Evolutionary conservation across 2,329 filamentous ascomycete species (phyloP), one percentile per base, ranked within the genome.

Genomic region (Paracoccidioides lutzii): DNA sequence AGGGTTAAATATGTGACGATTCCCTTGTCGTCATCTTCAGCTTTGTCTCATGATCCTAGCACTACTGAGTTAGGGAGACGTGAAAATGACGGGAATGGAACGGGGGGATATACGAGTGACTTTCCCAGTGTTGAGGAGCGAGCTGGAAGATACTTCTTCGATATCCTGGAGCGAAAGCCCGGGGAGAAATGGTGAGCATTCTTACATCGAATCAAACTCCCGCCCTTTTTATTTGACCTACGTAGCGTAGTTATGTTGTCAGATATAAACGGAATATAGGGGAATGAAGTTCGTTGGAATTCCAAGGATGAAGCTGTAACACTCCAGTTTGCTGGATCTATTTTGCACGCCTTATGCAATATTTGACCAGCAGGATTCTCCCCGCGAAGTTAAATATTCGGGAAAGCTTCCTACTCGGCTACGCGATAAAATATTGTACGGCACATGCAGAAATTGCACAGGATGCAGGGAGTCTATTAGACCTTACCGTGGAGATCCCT

Each of bases 1-100:
- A 66, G 64, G 38, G 72, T 73, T n/a, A 63, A 59, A 3, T 41
- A 67, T 43, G 40, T 59, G 28, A 15, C 38, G 15, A 42, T 52
- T 42, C 49, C 49, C 4, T 42, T 52, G 38, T 30, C 37, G 10
- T 41, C 51, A 9, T 43, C 60, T 35, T 50, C 55, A 32, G 10
- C 14, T 15, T 22, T 4, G 6, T 43, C 45, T 15, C 15, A 15
- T 10, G 10, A 10, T 41, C 32, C 4, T 22, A 37, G 48, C 8
- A 22, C 14, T 45, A 41, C 2, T 35, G 35, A 8, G 28, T 14
- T 30, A 3, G 12, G 10, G 5, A n/a, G 12, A n/a, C 22, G 10
- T 9, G 54, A 10, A 4, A 38, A 38, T 12, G 35, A 8, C 30
- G 8, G 10, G n/a, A 33, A 12, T 37, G 43, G 10, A 46, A 12